phyloP scores from a whole-genome alignment of 176 grass and related monocot genomes.

The Ensete ventricosum region DNA sequence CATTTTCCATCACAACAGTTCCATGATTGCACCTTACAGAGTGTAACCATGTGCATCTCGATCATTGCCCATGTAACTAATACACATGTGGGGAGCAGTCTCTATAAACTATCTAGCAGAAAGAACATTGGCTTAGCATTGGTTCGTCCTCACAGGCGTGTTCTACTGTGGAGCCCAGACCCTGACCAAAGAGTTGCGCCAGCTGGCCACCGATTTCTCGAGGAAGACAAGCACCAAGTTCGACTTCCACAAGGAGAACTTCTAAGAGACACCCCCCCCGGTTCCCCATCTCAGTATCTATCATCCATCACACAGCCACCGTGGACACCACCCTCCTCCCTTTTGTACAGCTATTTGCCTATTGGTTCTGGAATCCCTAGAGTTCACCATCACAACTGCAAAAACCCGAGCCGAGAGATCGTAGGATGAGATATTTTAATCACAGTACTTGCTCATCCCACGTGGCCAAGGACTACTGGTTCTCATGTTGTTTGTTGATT shows the following conservation, averaged over 20 bases:
- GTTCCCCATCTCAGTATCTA: too few relatives aligned
- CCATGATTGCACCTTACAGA: neutral
- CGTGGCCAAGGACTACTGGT: too few relatives aligned
- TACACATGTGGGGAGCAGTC: too few relatives aligned
- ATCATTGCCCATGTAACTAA: neutral
- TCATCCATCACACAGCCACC: too few relatives aligned
- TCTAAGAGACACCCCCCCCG: slow-evolving; percentile 19
- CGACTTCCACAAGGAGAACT: slow-evolving; percentile 95
- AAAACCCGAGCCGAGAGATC: too few relatives aligned
- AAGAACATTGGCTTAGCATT: neutral
- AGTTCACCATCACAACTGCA: too few relatives aligned
- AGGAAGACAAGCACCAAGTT: slow-evolving; percentile 76
- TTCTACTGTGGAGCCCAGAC: slow-evolving; percentile 88
- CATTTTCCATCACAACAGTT: neutral
- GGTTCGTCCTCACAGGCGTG: slow-evolving; percentile 52
- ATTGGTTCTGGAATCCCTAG: too few relatives aligned
- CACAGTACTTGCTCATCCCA: too few relatives aligned
- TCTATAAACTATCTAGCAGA: neutral
- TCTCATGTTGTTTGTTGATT: too few relatives aligned
- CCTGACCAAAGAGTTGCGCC: slow-evolving; percentile 50
- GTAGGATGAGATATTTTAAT: too few relatives aligned
- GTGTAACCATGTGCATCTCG: neutral
- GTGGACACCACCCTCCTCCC: too few relatives aligned
- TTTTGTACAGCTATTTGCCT: too few relatives aligned
- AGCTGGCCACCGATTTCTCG: slow-evolving; percentile 72